Base-by-base conservation (phyloP, 352 stramenopile species). In the Peronospora farinosa region DNA sequence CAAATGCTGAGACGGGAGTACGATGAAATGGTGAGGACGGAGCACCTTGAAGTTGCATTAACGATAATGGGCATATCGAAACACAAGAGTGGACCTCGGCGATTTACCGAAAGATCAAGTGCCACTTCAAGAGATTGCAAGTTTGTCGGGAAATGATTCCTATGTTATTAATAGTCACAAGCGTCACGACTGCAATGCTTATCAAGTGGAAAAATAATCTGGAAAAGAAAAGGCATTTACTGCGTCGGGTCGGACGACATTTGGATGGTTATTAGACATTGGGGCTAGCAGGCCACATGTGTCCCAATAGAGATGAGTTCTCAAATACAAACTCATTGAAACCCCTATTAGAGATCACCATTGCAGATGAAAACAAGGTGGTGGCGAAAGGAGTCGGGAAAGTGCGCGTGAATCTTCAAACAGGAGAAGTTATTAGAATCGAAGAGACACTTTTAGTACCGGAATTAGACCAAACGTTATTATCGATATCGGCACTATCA, bases 1-100 rank as follows among this genome's bases (percentile, higher is more conserved):
- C 17, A 43, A 15, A 28, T 43, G 38, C 15, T 30, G 17, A 43
- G 38, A 43, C 17, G 16, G 17, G 38, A 30, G 19, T 43, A 43
- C 5, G 8, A 30, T 21, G 38, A 7, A 15, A 28, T n/a, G 19
- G 25, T 31, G 12, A 30, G 10, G 30, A 43, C 7, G 10, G 0
- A 43, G 2, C 15, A 16, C 7, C 38, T 8, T 30, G 16, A 13
- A 30, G 16, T 30, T 15, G 16, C 38, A 3, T 23, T 28, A 13
- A 43, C 8, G 17, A 43, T 2, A 30, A 27, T 16, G 38, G 17
- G 30, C 15, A 43, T 23, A 2, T 13, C 17, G 2, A 13, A 43
- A 16, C 3, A 30, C 7, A 30, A 30, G 15, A 43, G 30, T 30
- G 38, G 17, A 43, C 19, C 17, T 27, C 5, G 15, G 1, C 36